Evolutionary conservation across 768 basidiomycete genomes (phyloP), one percentile per base, ranked within the genome.

Genomic region (Leccinum obscurum): DNA sequence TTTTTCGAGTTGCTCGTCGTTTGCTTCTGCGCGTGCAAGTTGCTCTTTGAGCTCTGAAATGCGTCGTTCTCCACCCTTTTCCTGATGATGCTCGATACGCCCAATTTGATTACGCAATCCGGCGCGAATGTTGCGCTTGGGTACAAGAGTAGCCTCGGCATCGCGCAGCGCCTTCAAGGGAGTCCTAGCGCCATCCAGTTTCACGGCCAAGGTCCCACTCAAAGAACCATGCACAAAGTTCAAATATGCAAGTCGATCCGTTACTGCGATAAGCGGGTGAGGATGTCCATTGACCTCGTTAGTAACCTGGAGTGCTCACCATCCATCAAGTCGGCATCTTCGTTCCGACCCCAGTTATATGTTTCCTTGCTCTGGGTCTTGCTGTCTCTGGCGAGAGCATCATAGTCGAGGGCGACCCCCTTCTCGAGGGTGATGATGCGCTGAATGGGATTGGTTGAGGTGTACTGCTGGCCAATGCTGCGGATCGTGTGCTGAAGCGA

Each of bases 331-430:
- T 94, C 92, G 20, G 82, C 79, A 6, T 75, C 72, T 66, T 93
- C 88, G 1, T 70, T 67, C 70, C 93, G 91, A 13, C 92, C 92
- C 92, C 92, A 94, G 14, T 83, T 83, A 66, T 92, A 94, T 26
- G 93, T 76, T 61, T 93, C 93, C 74, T 93, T 93, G 80, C 90
- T 90, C 69, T 87, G 85, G 1, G 82, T 76, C 69, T 92, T 87
- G 8, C 81, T 68, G 66, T 92, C 86, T 64, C 88, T 83, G 3
- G 85, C 78, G 32, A 87, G 73, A 59, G 79, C 81, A 64, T 92
- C 88, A 66, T 84, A 82, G 72, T 91, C 90, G 64, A 94, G 80
- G 20, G 88, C 85, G 15, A 93, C 77, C 4, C 92, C 88, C 72
- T 93, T 94, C 71, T 85, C 83, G 6, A 83, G 76, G 0, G 92